Evolutionary conservation across 345 rosid genomes (phyloP).

Genomic region (Hevea brasiliensis): DNA sequence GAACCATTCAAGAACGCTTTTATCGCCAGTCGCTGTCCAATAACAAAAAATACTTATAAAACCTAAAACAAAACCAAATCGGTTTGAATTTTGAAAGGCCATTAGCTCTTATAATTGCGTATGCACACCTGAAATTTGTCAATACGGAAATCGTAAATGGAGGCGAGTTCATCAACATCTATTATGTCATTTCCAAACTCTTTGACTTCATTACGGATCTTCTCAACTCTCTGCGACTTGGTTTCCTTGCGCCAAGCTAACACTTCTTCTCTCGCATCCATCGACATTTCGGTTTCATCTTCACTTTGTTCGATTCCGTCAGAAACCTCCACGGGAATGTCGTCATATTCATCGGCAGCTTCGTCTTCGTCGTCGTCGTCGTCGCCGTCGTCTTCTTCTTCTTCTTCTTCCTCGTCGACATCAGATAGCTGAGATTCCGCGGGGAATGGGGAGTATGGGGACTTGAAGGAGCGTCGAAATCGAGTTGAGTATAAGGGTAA

Average conservation of each 20-base stretch:
- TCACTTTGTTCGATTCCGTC: constrained; percentile 47
- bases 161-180: constrained; percentile 73
- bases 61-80: background rate
- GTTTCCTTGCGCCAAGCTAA: constrained; percentile 43
- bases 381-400: constrained; percentile 46
- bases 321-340: constrained; percentile 23
- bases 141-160: constrained; percentile 76
- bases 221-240: constrained; percentile 74
- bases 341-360: constrained; percentile 65
- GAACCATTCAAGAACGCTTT: constrained; percentile 80
- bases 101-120: background rate
- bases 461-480: constrained; percentile 34
- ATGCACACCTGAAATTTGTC: constrained; percentile 84
- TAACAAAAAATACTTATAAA: background rate
- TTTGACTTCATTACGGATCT: constrained; percentile 58
- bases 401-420: constrained; percentile 45
- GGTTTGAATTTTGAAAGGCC: background rate
- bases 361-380: constrained; percentile 48
- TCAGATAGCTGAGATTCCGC: constrained; percentile 60
- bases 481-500: constrained; percentile 21
- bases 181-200: constrained; percentile 74
- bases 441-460: constrained; percentile 48
- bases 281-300: constrained; percentile 47
- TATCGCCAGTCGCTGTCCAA: constrained; percentile 66
- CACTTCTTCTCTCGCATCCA: constrained; percentile 22